phyloP scores from a whole-genome alignment of 768 basidiomycete genomes.

The Erythrobasidium yunnanense region DNA sequence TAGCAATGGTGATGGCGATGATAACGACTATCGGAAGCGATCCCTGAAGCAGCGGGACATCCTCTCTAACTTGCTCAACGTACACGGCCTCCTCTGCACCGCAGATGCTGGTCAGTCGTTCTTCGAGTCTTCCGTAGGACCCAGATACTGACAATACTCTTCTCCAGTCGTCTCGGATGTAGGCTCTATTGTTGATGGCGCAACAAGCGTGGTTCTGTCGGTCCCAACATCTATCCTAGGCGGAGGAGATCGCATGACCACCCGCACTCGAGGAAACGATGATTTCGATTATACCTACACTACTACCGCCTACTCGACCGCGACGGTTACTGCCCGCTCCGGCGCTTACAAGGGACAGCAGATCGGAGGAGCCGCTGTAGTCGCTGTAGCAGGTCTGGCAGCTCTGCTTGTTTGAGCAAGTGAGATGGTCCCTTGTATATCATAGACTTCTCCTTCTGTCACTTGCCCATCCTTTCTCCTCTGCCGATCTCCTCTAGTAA shows the following conservation, averaged over 20 bases:
- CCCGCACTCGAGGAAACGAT: background rate
- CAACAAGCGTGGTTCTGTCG: background rate
- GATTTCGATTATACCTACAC: background rate
- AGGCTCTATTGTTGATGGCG: conserved; percentile 5
- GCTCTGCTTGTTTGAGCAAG: too few relatives aligned
- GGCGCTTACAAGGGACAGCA: background rate
- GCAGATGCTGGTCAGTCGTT: conserved; percentile 8
- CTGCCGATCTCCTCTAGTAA: too few relatives aligned
- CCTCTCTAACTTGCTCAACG: conserved; percentile 5
- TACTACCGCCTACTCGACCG: conserved; percentile 8
- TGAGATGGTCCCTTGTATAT: too few relatives aligned
- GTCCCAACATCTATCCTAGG: background rate
- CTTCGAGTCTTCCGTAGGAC: background rate
- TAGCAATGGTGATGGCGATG: background rate
- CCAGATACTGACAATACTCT: background rate
- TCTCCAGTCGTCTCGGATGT: conserved; percentile 13
- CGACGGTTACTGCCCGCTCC: background rate
- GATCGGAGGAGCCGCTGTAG: background rate
- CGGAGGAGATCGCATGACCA: background rate
- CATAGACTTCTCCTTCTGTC: too few relatives aligned
- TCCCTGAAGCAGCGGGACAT: background rate
- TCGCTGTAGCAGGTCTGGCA: too few relatives aligned
- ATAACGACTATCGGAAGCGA: conserved; percentile 15
- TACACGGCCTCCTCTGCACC: conserved; percentile 2
- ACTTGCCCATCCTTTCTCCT: too few relatives aligned